Evolutionary conservation across 805 yeast genomes (phyloP).

Genomic region (Debaryomyces hansenii): DNA sequence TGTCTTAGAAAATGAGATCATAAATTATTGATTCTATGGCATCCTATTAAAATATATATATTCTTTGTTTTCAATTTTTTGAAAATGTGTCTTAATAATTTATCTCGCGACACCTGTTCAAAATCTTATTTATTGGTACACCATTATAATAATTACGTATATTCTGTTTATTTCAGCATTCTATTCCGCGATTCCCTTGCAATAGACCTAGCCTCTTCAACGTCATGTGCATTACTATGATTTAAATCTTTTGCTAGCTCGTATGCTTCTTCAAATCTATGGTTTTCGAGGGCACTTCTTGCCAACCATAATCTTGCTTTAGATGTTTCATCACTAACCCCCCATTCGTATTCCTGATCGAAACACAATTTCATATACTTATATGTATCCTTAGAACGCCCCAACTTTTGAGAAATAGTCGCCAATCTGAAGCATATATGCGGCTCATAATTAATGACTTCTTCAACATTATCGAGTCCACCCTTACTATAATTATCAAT

Average conservation of each 20-base stretch:
- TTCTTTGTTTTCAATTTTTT: neutral
- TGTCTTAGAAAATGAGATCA: constrained; percentile 25
- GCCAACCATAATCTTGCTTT: constrained; percentile 90
- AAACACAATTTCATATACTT: constrained; percentile 66
- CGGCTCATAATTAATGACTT: constrained; percentile 29
- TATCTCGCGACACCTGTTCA: neutral
- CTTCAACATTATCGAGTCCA: constrained; percentile 3
- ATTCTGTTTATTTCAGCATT: constrained; percentile 22
- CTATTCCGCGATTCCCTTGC: constrained; percentile 74
- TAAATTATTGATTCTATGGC: constrained; percentile 13
- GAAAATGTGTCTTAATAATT: neutral
- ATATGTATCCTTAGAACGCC: constrained; percentile 54
- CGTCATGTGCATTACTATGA: constrained; percentile 75
- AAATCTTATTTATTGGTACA: neutral
- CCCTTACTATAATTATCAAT: constrained; percentile 42
- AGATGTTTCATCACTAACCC: constrained; percentile 68
- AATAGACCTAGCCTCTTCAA: constrained; percentile 85
- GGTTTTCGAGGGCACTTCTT: constrained; percentile 53
- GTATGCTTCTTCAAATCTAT: constrained; percentile 67
- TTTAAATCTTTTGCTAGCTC: constrained; percentile 68
- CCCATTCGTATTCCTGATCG: constrained; percentile 64
- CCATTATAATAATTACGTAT: neutral
- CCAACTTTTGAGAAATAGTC: constrained; percentile 55
- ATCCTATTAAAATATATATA: neutral
- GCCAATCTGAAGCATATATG: constrained; percentile 69